phyloP scores from a whole-genome alignment of 371 early-diverging fungal species.

The Mucor lusitanicus region DNA sequence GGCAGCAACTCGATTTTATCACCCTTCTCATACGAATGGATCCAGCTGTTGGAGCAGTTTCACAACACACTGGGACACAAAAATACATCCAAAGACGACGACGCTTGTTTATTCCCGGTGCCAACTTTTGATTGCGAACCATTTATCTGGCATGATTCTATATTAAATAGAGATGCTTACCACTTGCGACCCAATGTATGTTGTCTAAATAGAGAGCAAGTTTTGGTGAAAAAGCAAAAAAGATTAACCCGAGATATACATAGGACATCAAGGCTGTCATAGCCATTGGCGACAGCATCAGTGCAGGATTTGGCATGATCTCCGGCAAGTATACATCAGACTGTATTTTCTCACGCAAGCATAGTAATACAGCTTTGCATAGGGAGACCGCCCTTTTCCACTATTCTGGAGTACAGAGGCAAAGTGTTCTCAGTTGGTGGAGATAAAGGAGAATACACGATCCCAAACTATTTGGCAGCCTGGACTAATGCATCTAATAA shows the following conservation, averaged over 20 bases:
- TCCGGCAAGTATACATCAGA: conserved; percentile 30
- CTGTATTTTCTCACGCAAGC: neutral
- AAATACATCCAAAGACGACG: conserved; percentile 24
- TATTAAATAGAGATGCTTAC: conserved; percentile 46
- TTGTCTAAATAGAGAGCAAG: too few species aligned
- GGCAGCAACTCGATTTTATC: neutral
- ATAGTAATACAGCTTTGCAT: neutral
- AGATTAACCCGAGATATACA: conserved; percentile 8
- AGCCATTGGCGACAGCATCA: conserved; percentile 73
- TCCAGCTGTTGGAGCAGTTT: conserved; percentile 44
- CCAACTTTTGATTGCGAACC: conserved; percentile 51
- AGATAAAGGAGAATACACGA: conserved; percentile 57
- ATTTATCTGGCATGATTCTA: conserved; percentile 44
- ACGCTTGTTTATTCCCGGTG: conserved; percentile 38
- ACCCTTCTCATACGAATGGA: conserved; percentile 54
- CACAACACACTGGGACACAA: conserved; percentile 47
- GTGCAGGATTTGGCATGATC: conserved; percentile 68
- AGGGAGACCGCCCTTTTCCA: conserved; percentile 58
- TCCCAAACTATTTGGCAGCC: conserved; percentile 58
- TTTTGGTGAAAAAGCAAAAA: neutral
- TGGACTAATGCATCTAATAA: conserved; percentile 11
- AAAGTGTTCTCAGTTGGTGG: conserved; percentile 67
- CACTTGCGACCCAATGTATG: conserved; percentile 59
- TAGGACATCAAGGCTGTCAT: conserved; percentile 67
- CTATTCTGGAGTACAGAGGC: conserved; percentile 62